Conservation (phyloP, 768 basidiomycete species). For the Boletus eberwhitei region DNA sequence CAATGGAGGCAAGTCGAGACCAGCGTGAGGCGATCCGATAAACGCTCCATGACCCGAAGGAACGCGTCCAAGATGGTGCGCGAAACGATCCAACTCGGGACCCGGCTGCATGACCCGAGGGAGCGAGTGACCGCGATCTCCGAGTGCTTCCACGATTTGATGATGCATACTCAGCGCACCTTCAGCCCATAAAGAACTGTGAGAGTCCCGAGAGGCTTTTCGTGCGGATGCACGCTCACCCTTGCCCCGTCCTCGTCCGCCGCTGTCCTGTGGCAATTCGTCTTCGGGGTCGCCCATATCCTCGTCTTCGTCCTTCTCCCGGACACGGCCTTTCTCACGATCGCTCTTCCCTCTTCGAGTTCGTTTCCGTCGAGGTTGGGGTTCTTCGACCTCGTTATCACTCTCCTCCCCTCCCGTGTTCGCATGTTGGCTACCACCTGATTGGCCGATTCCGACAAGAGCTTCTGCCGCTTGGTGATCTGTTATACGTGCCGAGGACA, state of each 20-base stretch:
- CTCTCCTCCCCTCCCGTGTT: conserved; percentile 41
- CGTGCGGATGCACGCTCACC: conserved; percentile 37
- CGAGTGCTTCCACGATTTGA: conserved; percentile 34
- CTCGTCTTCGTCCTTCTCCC: conserved; percentile 44
- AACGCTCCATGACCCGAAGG: conserved; percentile 35
- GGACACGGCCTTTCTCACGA: conserved; percentile 36
- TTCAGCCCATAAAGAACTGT: conserved; percentile 32
- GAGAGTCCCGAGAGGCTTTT: conserved; percentile 35
- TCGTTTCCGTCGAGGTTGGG: conserved; percentile 59
- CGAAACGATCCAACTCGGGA: conserved; percentile 31
- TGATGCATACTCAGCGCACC: conserved; percentile 35
- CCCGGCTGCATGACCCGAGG: conserved; percentile 31
- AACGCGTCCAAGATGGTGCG: conserved; percentile 34
- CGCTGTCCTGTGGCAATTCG: conserved; percentile 30
- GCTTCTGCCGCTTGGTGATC: conserved; percentile 91
- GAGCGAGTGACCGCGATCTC: conserved; percentile 33
- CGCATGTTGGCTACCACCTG: conserved; percentile 33
- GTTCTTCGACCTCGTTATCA: conserved; percentile 39
- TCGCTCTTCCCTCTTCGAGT: conserved; percentile 39
- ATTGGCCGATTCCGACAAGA: conserved; percentile 76
- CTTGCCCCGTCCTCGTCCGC: conserved; percentile 34
- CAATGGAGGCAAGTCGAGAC: conserved; percentile 64
- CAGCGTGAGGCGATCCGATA: conserved; percentile 38
- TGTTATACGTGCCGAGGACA: conserved; percentile 52
- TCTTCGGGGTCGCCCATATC: conserved; percentile 46